A percentile compares a stretch with the other conserved stretches of the same genome.
Evolutionary conservation across 2,329 filamentous ascomycete species (phyloP).

Genomic region (Alternaria longipes): DNA sequence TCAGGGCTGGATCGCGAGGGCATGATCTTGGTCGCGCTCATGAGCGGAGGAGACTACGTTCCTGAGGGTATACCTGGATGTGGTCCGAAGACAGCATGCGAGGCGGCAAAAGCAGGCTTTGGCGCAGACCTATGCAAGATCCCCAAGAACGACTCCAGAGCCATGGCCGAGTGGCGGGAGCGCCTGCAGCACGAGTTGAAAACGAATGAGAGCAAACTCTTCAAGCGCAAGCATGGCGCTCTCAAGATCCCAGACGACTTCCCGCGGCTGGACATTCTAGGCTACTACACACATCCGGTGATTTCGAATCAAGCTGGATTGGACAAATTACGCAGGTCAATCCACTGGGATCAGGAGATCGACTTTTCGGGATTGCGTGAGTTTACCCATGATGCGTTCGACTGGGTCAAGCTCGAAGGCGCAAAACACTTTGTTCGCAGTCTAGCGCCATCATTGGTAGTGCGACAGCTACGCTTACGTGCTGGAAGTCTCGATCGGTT

Average conservation of each 20-base stretch:
- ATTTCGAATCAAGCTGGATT: constrained; percentile 73
- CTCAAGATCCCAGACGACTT: constrained; percentile 82
- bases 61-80: constrained; percentile 88
- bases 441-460: constrained; percentile 78
- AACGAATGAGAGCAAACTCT: constrained; percentile 84
- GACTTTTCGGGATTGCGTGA: constrained; percentile 73
- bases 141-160: constrained; percentile 66
- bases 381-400: constrained; percentile 82
- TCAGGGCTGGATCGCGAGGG: constrained; percentile 80
- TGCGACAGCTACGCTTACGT: constrained; percentile 62
- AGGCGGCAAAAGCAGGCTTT: constrained; percentile 89
- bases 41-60: constrained; percentile 95
- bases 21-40: constrained; percentile 92
- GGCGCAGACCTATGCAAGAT: constrained; percentile 77
- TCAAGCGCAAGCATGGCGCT: constrained; percentile 77
- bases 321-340: constrained; percentile 60
- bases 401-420: constrained; percentile 81
- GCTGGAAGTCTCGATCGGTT: constrained; percentile 33
- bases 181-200: constrained; percentile 77
- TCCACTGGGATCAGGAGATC: constrained; percentile 70
- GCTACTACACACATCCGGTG: constrained; percentile 87
- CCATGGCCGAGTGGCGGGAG: constrained; percentile 75
- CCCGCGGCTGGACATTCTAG: constrained; percentile 78
- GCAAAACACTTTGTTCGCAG: constrained; percentile 86
- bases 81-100: constrained; percentile 86